Percentiles rank a stretch among this genome's conserved stretches.
Evolutionary conservation across 2,329 filamentous ascomycete genomes (phyloP).

Genomic region (Cadophora sp.): DNA sequence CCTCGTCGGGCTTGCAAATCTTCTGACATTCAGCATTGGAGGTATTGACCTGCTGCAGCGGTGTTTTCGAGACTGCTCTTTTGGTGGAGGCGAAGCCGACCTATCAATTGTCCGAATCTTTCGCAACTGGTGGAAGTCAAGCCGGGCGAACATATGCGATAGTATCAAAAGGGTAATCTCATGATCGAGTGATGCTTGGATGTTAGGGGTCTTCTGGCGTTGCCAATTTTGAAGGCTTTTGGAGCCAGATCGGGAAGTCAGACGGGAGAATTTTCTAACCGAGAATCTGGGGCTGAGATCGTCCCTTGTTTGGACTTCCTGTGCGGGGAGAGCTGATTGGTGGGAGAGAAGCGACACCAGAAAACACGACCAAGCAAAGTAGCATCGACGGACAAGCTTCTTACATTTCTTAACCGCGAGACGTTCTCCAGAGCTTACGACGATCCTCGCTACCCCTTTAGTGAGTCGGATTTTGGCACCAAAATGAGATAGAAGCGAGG

Average conservation of each 20-base stretch:
- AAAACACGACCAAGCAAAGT: background rate
- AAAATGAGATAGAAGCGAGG: background rate
- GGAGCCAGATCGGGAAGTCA: background rate
- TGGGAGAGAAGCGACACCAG: background rate
- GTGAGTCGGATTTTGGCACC: background rate
- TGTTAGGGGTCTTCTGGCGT: too few relatives aligned
- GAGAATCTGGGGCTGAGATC: constrained; percentile 1
- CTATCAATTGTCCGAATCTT: background rate
- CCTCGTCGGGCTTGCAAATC: background rate
- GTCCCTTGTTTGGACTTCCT: background rate
- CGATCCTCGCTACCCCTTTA: background rate
- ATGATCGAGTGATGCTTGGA: background rate
- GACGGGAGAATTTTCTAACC: constrained; percentile 7
- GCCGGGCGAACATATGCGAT: background rate
- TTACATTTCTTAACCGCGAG: background rate
- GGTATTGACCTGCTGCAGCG: too few relatives aligned
- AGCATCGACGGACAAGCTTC: background rate
- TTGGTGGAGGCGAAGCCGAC: background rate
- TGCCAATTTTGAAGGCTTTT: background rate
- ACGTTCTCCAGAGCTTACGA: background rate
- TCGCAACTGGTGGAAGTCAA: background rate
- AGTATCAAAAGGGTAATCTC: background rate
- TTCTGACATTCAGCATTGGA: background rate
- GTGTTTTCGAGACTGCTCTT: background rate
- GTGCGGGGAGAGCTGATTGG: background rate